A percentile compares a stretch with the other conserved stretches of the same genome.
Evolutionary conservation across 2,329 filamentous ascomycete genomes (phyloP).

Genomic region (Elsinoe ampelina): DNA sequence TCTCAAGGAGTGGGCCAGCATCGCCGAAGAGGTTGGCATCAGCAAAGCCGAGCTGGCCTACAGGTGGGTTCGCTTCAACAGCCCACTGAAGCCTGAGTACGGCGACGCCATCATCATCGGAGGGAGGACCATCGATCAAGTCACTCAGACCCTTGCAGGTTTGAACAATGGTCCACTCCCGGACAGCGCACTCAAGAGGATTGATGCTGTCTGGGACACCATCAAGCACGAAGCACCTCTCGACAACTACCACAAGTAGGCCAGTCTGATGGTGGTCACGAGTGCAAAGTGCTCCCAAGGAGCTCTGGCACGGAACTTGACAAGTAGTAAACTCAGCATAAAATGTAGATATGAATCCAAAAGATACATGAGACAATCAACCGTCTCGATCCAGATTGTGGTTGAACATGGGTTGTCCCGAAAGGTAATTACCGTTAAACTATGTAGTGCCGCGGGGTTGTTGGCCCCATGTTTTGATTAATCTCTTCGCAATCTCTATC

Average conservation of each 20-base stretch:
- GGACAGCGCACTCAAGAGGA: constrained; percentile 24
- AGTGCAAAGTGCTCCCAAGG: no score
- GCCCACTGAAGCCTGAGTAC: constrained; percentile 28
- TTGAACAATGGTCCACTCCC: constrained; percentile 26
- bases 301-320: no score
- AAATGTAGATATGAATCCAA: no score
- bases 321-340: no score
- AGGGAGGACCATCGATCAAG: constrained; percentile 26
- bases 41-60: constrained; percentile 35
- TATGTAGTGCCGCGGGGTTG: neutral
- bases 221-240: constrained; percentile 29
- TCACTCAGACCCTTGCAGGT: constrained; percentile 26
- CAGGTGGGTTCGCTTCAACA: constrained; percentile 35
- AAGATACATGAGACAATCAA: no score
- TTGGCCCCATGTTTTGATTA: neutral
- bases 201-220: constrained; percentile 28
- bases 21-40: constrained; percentile 33
- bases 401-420: neutral
- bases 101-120: constrained; percentile 37
- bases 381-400: no score
- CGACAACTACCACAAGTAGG: constrained; percentile 24
- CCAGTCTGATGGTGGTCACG: no score
- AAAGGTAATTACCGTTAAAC: neutral
- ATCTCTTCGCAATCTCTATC: neutral
- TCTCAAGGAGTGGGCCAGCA: constrained; percentile 31